Evolutionary conservation across 768 basidiomycete genomes (phyloP), one percentile per base, ranked within the genome.

Genomic region (Roridomyces roridus): DNA sequence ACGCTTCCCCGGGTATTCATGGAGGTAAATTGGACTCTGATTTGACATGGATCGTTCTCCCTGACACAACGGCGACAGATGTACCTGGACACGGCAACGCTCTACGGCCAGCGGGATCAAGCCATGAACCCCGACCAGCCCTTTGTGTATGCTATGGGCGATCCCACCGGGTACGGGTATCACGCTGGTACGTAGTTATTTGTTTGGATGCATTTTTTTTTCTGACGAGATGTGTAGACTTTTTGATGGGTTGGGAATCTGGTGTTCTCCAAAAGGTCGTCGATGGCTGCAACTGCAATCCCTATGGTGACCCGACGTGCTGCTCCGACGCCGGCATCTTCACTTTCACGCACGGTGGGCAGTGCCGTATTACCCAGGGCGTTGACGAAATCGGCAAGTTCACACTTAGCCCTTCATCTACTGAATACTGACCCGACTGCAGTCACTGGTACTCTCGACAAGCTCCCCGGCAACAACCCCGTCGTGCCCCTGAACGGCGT

Each of bases 141-240:
- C 26, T 83, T 82, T 60, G 83, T 85, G 72, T 84, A 76, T 26
- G 77, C 68, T 10, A 25, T 43, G 58, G 87, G 87, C 31, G 87
- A 89, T 64, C 77, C 80, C 11, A 86, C 84, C 34, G 85, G 85
- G 10, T 85, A 83, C 64, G 86, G 85, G 65, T 80, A 84, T 60
- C 83, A 84, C 66, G 83, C 78, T 26, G 83, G 81, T 81, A 56
- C 39, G 77, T 63, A 14, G 14, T 34, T 34, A 10, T 11, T 34
- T n/a, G n/a, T 34, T 34, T 15, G 31, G 15, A 34, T 34, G 31
- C 11, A 34, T 4, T 34, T 11, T 15, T 11, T 11, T 34, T 3
- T 26, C 39, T 62, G 18, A 51, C 36, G 20, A 39, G 3, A 44
- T 21, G 12, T 46, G 48, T 51, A 80, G 82, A 85, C 60, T 85